A percentile compares a stretch with the other conserved stretches of the same genome.
Conservation (phyloP, 768 basidiomycete genomes). For the Hericium coralloides region DNA sequence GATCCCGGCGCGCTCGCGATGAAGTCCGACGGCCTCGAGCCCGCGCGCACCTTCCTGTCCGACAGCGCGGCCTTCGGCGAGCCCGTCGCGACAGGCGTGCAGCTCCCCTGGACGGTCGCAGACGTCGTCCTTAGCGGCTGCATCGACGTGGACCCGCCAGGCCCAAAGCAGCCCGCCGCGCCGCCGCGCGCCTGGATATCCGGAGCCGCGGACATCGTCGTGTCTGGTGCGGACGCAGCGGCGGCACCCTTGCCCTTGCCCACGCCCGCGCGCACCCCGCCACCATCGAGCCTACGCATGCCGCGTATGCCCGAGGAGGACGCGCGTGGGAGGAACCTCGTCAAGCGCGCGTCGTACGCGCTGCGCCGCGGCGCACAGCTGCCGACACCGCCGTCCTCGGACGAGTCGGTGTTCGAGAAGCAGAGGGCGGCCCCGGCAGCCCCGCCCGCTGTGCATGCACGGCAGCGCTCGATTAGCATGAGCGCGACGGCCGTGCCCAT, state of each 20-base stretch:
- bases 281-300: not conserved
- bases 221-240: conserved; percentile 7
- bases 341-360: not conserved
- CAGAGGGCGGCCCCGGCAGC: not conserved
- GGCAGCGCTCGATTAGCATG: not conserved
- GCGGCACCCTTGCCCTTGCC: not conserved
- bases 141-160: conserved; percentile 20
- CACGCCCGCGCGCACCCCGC: not conserved
- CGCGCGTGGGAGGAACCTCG: not conserved
- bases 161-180: not conserved
- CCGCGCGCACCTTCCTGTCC: conserved; percentile 3
- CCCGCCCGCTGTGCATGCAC: not conserved
- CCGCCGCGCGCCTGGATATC: conserved; percentile 23
- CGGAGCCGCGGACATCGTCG: conserved; percentile 23
- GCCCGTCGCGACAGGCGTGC: conserved; percentile 5
- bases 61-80: conserved; percentile 6
- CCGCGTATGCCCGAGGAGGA: not conserved
- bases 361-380: conserved; percentile 4
- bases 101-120: conserved; percentile 23
- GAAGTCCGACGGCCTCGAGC: conserved; percentile 6
- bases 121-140: conserved; percentile 26
- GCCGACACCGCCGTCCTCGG: conserved; percentile 25
- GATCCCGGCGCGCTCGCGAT: not conserved
- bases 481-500: not conserved
- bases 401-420: conserved; percentile 12